Evolutionary conservation across 1,284 basidiomycete species (phyloP), one percentile per base, ranked within the genome.

Genomic region (Leccinum insigne): DNA sequence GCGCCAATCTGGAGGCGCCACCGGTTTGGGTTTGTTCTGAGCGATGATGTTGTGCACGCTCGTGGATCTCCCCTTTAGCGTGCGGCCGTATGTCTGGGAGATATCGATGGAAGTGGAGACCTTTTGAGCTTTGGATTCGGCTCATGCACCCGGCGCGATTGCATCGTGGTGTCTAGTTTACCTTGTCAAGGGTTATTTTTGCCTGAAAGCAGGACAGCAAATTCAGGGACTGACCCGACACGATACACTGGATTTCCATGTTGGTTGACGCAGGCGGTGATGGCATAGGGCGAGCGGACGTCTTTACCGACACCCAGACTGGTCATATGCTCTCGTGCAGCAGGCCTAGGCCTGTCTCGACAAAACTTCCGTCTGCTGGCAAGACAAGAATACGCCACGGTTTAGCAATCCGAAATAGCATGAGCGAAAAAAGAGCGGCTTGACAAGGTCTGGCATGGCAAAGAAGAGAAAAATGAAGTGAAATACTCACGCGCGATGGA

Each of bases 231-330:
- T 78, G 69, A 92, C 90, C 89, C 87, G 58, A 93, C 83, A 57
- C 91, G 87, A 77, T 83, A 92, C 82, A 90, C 86, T 73, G 84
- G 82, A 72, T 85, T 87, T 62, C 91, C 91, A 76, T 91, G 87
- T 72, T 92, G 90, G 72, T 91, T 92, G 63, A 90, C 83, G 70
- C 91, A 88, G 5, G 88, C 86, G 26, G 91, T 93, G 69, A 93
- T 91, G 52, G 86, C 86, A 73, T 89, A 93, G 2, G 91, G 91
- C 10, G 91, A 92, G 44, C 89, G 87, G 14, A 88, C 80, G 66
- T 86, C 81, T 73, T 84, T 83, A 52, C 85, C 83, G 42, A 92
- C 90, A 16, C 90, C 89, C 52, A 86, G 76, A 76, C 64, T 87
- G 84, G 74, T 93, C 92, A 72, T 89, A 91, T 26, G 80, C 71